Evolutionary conservation across 352 stramenopile genomes (phyloP), one percentile per base, ranked within the genome.

Genomic region (Peronospora tabacina): DNA sequence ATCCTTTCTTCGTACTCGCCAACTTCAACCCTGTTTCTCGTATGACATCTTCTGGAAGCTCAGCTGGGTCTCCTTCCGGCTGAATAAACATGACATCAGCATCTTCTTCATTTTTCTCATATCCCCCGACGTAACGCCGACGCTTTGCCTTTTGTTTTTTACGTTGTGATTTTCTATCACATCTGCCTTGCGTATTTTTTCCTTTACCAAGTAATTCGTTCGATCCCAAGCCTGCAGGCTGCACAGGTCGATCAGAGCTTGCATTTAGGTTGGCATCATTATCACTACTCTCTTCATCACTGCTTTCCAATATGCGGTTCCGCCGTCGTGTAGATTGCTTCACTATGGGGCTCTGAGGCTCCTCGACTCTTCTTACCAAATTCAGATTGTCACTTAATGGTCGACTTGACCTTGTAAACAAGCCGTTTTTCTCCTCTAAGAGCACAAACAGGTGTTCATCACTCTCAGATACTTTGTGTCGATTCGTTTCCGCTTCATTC

Each of bases 61-160:
- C 72, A 20, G 66, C 59, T 15, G 82, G 63, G 28, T 92, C 76
- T 24, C 85, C 82, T 61, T 94, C 84, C 1, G 84, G 84, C 44
- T 94, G 81, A 57, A 94, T 92, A 44, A 94, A 91, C 7, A 22
- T 66, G 3, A 70, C 68, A 41, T 93, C 82, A 7, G 47, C 54
- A 51, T 90, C 71, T 38, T 83, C 66, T 9, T 44, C 58, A 7
- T 65, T 49, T 13, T 85, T 69, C 12, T 70, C 53, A 42, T 94
- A 94, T 15, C 83, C 83, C 9, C 83, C 83, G 44, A 92, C 66
- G 28, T 81, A 94, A 0, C 61, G 64, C 5, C 42, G 64, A 12
- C 65, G 67, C 12, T 59, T 82, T 9, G 45, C 29, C 32, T 53
- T 45, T 37, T 24, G 49, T 13, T 64, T 56, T 20, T 53, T 55